Base-by-base conservation (phyloP, 495 filamentous ascomycete species). In the Aspergillus funiculosus region DNA sequence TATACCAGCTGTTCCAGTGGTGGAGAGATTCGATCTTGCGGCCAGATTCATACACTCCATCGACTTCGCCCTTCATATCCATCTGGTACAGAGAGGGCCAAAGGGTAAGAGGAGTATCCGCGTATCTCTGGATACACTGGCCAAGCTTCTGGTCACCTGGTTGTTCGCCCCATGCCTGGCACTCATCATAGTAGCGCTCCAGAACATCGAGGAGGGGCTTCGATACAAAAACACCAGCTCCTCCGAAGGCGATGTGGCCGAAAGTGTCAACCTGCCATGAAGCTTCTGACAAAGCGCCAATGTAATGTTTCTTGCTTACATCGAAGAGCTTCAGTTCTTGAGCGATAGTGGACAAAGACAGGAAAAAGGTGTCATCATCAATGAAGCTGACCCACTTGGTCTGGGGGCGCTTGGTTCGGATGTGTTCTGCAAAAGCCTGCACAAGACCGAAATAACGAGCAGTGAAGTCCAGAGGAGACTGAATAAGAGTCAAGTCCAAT, bases 341-440 rank as follows among this genome's bases (percentile, higher is more conserved):
- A 27, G 67, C 62, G 2, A 82, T 62, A 19, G 71, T 69, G 3
- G 75, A 53, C 4, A 86, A 67, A 9, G 79, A 79, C 3, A 81
- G 73, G 60, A 86, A 82, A 66, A 86, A 86, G 15, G 83, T 86
- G 60, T 87, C 83, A 61, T 87, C 82, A 54, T 86, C 82, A 28
- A 85, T 71, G 41, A 86, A 71, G 50, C 69, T 74, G 30, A 82
- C 66, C 81, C 82, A 87, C 36, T 71, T 61, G 15, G 79, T 82
- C n/a, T 73, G 62, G 7, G 72, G 70, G 30, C 67, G 66, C 48
- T 69, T 62, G 24, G 63, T 63, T 19, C 67, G 70, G 15, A 77
- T 68, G 46, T 69, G 55, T 20, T 74, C 60, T 11, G 75, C 67
- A 47, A 86, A 76, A 5, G 74, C 70, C 43, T 74, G 66, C 6